Conservation (phyloP, 305 asterid species). For the Rubia balearica region DNA sequence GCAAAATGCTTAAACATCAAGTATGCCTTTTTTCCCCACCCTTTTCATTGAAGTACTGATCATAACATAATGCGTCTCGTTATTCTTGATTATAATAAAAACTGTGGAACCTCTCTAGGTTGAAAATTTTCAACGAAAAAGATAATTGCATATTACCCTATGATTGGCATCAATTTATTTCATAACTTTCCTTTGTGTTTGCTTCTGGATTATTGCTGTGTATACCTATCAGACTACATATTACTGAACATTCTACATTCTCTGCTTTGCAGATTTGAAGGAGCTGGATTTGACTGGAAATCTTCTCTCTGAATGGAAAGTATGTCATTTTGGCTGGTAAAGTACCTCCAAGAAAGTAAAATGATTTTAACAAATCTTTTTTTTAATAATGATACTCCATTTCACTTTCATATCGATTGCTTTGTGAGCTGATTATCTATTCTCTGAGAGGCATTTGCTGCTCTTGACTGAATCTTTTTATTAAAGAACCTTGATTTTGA, state of each 20-base stretch:
- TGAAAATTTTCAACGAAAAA: neutral
- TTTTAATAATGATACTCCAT: neutral
- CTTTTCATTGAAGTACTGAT: neutral
- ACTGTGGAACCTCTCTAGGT: neutral
- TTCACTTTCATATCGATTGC: neutral
- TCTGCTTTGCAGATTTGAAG: conserved; percentile 57
- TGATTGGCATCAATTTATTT: neutral
- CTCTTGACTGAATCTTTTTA: neutral
- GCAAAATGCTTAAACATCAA: neutral
- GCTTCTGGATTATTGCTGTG: neutral
- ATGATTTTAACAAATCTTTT: neutral
- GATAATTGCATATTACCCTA: neutral
- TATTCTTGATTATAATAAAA: neutral
- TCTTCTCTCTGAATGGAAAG: conserved; percentile 73
- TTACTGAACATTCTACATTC: conserved; percentile 4
- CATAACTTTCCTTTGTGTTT: too few species aligned
- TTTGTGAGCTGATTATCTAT: neutral
- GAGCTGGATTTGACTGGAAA: conserved; percentile 95
- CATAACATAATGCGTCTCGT: neutral
- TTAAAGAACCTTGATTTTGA: neutral
- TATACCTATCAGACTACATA: neutral
- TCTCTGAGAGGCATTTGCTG: neutral
- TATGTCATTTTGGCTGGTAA: conserved; percentile 35
- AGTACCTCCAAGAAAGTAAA: conserved; percentile 5
- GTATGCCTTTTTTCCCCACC: neutral